Evolutionary conservation across 2,329 filamentous ascomycete genomes (phyloP).

Genomic region (Hyphodiscus sp.): DNA sequence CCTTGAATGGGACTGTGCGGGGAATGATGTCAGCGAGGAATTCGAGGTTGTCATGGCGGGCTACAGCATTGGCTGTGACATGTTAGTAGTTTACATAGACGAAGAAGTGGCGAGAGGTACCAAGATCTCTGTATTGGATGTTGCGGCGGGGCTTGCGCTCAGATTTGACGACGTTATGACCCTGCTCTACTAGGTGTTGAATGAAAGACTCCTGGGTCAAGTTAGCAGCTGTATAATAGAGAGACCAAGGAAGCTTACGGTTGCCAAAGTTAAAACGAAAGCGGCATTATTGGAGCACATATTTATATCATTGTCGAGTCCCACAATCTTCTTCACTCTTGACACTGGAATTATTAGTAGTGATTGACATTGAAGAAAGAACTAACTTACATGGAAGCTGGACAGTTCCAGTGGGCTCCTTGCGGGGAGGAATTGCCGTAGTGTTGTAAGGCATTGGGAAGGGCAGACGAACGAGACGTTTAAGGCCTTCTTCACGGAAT

Average conservation of each 20-base stretch:
- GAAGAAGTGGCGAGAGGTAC: slow-evolving; percentile 38
- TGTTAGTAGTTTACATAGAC: slow-evolving; percentile 10
- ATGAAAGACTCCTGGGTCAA: slow-evolving; percentile 78
- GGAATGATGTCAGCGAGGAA: slow-evolving; percentile 90
- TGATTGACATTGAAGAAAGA: neutral
- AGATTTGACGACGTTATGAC: slow-evolving; percentile 80
- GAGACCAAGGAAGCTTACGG: slow-evolving; percentile 45
- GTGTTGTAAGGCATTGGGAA: slow-evolving; percentile 81
- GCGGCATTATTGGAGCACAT: slow-evolving; percentile 90
- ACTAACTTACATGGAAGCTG: slow-evolving; percentile 69
- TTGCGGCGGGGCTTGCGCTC: slow-evolving; percentile 90
- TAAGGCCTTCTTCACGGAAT: neutral
- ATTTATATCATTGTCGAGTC: slow-evolving; percentile 75
- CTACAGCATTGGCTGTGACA: slow-evolving; percentile 69
- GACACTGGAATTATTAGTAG: slow-evolving; percentile 55
- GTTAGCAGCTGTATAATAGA: slow-evolving; percentile 5
- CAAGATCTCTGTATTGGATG: slow-evolving; percentile 92
- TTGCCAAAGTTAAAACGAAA: slow-evolving; percentile 87
- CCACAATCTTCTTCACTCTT: slow-evolving; percentile 92
- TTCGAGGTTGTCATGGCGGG: slow-evolving; percentile 86
- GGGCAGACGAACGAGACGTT: neutral
- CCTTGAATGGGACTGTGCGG: slow-evolving; percentile 73
- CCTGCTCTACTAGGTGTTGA: slow-evolving; percentile 79
- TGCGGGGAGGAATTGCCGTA: slow-evolving; percentile 68
- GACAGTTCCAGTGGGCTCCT: slow-evolving; percentile 78